Evolutionary conservation across 768 basidiomycete species (phyloP), one percentile per base, ranked within the genome.

Genomic region (Mycena crocata): DNA sequence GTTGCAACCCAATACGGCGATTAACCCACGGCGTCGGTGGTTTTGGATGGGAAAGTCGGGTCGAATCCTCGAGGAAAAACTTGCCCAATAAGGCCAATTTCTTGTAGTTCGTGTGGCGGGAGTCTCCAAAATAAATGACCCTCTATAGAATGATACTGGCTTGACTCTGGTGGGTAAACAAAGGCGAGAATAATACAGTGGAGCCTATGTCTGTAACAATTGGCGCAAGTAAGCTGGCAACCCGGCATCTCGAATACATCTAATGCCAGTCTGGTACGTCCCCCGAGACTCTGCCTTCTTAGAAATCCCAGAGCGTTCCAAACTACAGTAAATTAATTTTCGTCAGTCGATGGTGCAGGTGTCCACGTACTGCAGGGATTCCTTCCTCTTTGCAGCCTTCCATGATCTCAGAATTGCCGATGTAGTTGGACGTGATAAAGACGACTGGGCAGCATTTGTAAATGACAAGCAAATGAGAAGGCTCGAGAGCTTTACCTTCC

Each of bases 11-110:
- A 98, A 96, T 73, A 89, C 88, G 10, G 68, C 81, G n/a, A 87
- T 94, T 71, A 82, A 87, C 73, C 86, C 88, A 40, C 83, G 85
- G 67, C 83, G 87, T 52, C 85, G 90, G 57, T 96, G 93, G 94
- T 80, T 80, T 17, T 95, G 94, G 94, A 95, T 96, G 94, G 93
- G 93, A 72, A 88, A 85, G 72, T 79, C 82, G 40, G 93, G 93
- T 13, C 83, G 88, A 77, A 80, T 94, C 63, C 78, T 92, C 70
- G 89, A 92, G 73, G 79, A 81, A 55, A 54, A 73, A 64, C 30
- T 64, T 57, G 14, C 46, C 30, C 37, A 10, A 54, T 58, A 46
- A 66, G 37, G 44, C 23, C 46, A 57, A 46, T 19, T 31, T 32
- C 34, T 21, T 39, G 30, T n/a, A 58, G 7, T 15, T 60, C 35